Base-by-base conservation (phyloP, 2,329 filamentous ascomycete species). In the Pochonia chlamydosporia region DNA sequence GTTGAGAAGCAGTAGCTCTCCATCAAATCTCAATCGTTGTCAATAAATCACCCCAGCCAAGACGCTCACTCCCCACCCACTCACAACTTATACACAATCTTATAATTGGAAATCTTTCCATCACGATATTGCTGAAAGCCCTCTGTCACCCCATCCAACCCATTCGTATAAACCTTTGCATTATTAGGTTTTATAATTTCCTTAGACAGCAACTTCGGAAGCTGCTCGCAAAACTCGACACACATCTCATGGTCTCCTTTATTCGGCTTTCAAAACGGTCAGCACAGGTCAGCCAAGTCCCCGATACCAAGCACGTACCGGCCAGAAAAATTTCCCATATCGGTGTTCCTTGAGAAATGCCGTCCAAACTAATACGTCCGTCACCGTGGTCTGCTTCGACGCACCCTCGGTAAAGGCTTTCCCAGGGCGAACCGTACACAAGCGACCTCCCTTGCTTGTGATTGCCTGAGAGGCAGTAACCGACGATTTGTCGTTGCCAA, bases 341-440 rank as follows among this genome's bases (percentile, higher is more conserved):
- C 46, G 47, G 44, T 71, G 67, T 3, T 70, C 62, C 7, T 69
- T 69, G 3, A 68, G 49, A 33, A 73, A 73, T 0, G 63, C 66
- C 0, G 67, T 71, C 57, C 64, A 72, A 1, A 73, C 69, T 10
- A 73, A 54, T 0, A 73, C 68, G 54, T 71, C 69, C 0, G 64
- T 68, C 1, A 74, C 62, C n/a, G n/a, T 60, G 1, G 64, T 57
- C 1, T 56, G 52, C 5, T 54, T 42, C 0, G 59, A 49, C 0
- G 71, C 65, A 31, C 61, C 49, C 16, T 68, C 58, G 0, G 67
- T 73, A 43, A 68, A 61, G 0, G 59, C 63, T 40, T 70, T 71
- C 1, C 66, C 68, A 0, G 68, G 69, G 3, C 70, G 49, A 3
- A 73, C 68, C 0, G 69, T 74, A 46, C 69, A 73, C 1, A 73